These are phyloP conservation scores for Rhizopus sp. DNA, from an alignment of 371 early-diverging fungal species.

Conservation along the genomic window DNA sequence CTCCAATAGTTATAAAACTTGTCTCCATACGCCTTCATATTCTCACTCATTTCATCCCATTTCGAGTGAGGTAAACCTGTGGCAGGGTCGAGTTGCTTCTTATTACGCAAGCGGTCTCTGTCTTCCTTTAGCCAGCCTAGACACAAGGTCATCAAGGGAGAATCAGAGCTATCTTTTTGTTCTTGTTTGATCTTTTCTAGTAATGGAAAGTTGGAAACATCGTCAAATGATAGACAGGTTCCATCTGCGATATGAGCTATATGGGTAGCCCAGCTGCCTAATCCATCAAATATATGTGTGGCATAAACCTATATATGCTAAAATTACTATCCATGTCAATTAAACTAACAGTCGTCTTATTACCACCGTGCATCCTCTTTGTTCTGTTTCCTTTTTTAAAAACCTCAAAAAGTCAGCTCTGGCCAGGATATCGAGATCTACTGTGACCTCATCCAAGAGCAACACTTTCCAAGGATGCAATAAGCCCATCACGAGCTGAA, in stretches of 20 bases:
- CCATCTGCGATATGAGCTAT: constrained; percentile 75
- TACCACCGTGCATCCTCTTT: constrained; percentile 66
- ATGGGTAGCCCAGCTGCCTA: constrained; percentile 73
- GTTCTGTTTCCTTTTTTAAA: constrained; percentile 63
- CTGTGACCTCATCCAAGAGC: constrained; percentile 82
- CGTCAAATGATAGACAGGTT: constrained; percentile 33
- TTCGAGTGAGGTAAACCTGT: constrained; percentile 54
- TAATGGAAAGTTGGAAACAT: constrained; percentile 49
- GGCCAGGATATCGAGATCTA: constrained; percentile 81
- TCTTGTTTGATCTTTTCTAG: constrained; percentile 40
- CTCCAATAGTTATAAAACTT: constrained; percentile 60
- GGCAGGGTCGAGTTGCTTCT: constrained; percentile 26
- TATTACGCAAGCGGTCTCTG: constrained; percentile 31
- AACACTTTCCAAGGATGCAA: constrained; percentile 73
- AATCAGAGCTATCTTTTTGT: constrained; percentile 46
- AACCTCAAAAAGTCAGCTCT: constrained; percentile 69
- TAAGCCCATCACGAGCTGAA: constrained; percentile 79
- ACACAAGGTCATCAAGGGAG: constrained; percentile 67
- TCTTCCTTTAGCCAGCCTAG: constrained; percentile 45
- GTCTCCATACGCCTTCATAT: constrained; percentile 71
- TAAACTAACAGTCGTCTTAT: constrained; percentile 3
- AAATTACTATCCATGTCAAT: background rate
- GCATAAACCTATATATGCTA: constrained; percentile 53
- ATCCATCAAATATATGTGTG: constrained; percentile 72
- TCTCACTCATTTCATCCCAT: constrained; percentile 77